A percentile compares a stretch with the other conserved stretches of the same genome.
These are phyloP conservation scores for Bruguiera hainesii DNA, from an alignment of 441 rosid genomes.

Conservation along the genomic window DNA sequence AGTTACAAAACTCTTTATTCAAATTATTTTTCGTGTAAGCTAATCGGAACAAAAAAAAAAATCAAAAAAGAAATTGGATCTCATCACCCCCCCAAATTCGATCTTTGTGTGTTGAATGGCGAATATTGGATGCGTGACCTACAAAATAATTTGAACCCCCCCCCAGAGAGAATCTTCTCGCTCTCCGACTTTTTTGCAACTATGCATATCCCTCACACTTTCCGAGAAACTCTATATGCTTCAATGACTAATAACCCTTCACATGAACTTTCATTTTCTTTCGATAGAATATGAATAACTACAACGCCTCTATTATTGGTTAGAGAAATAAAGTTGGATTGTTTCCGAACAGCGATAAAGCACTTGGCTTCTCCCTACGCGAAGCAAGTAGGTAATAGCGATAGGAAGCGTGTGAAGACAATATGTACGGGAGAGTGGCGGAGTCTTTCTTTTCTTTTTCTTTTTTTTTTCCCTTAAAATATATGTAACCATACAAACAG, in stretches of 20 bases:
- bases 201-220: background rate
- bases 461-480: too few relatives aligned
- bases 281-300: background rate
- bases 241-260: too few relatives aligned
- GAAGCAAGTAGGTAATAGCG: constrained; percentile 7
- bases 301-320: constrained; percentile 1
- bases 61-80: too few relatives aligned
- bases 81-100: background rate
- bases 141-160: constrained; percentile 21
- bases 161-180: constrained; percentile 26
- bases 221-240: too few relatives aligned
- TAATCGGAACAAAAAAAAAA: too few relatives aligned
- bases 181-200: constrained; percentile 42
- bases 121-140: constrained; percentile 20
- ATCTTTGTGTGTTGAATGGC: constrained; percentile 9
- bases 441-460: too few relatives aligned
- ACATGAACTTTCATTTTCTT: too few relatives aligned
- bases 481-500: too few relatives aligned
- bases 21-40: background rate
- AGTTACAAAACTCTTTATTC: background rate
- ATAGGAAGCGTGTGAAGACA: constrained; percentile 27
- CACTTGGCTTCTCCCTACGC: background rate
- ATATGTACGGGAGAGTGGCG: background rate
- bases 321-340: too few relatives aligned
- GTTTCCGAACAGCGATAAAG: constrained; percentile 1